A percentile compares a stretch with the other conserved stretches of the same genome.
Evolutionary conservation across 768 basidiomycete genomes (phyloP).

Genomic region (Piloderma croceum): DNA sequence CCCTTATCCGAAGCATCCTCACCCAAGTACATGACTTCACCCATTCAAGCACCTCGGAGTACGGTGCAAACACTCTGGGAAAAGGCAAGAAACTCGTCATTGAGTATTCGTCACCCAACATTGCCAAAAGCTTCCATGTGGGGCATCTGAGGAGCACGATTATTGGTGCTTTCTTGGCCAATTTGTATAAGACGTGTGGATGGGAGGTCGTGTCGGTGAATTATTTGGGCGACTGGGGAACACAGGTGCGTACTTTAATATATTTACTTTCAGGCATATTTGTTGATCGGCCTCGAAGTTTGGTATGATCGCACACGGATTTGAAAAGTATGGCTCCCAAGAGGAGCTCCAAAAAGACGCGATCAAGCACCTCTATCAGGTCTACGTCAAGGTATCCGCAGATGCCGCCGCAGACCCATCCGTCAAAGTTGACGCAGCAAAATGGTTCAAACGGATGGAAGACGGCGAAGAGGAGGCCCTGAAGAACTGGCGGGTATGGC

Average conservation of each 20-base stretch:
- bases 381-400: slow-evolving; percentile 92
- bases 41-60: slow-evolving; percentile 58
- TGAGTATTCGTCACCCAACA: slow-evolving; percentile 96
- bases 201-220: slow-evolving; percentile 92
- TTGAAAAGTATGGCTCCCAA: slow-evolving; percentile 84
- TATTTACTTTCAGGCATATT: not conserved
- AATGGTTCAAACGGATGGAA: slow-evolving; percentile 94
- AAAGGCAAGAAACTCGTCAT: slow-evolving; percentile 79
- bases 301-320: slow-evolving; percentile 86
- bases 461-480: slow-evolving; percentile 84
- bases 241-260: slow-evolving; percentile 60
- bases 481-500: slow-evolving; percentile 88
- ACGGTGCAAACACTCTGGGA: slow-evolving; percentile 76
- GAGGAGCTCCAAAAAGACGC: slow-evolving; percentile 81
- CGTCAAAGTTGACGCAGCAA: slow-evolving; percentile 71
- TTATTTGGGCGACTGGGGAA: slow-evolving; percentile 98
- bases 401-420: slow-evolving; percentile 69
- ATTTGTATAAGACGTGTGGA: slow-evolving; percentile 86
- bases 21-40: slow-evolving; percentile 72
- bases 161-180: slow-evolving; percentile 90
- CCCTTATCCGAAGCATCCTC: slow-evolving; percentile 61
- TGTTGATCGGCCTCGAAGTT: slow-evolving; percentile 39
- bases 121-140: slow-evolving; percentile 97
- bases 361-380: slow-evolving; percentile 90
- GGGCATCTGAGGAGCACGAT: slow-evolving; percentile 97